Conservation (phyloP, 169 alveolate genomes). For the Plasmodium vivax region DNA sequence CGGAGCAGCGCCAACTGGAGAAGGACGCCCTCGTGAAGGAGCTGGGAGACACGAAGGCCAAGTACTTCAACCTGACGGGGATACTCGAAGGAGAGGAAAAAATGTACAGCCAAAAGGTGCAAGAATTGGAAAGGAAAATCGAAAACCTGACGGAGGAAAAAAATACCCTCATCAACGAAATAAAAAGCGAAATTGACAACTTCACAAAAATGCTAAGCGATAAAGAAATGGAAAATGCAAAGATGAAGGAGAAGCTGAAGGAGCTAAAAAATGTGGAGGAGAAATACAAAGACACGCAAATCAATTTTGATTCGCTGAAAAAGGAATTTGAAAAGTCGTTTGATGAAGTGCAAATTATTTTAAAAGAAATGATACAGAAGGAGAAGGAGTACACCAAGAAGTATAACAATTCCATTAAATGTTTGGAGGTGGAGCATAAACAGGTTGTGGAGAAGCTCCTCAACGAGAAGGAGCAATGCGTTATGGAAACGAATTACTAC, state of each 20-base stretch:
- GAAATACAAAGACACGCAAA: conserved; percentile 59
- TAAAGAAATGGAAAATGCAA: conserved; percentile 36
- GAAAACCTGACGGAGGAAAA: conserved; percentile 42
- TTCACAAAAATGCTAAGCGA: conserved; percentile 35
- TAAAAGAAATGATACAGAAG: conserved; percentile 70
- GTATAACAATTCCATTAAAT: conserved; percentile 29
- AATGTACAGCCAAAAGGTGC: conserved; percentile 39
- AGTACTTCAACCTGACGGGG: conserved; percentile 60
- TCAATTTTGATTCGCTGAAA: conserved; percentile 39
- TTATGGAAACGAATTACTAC: conserved; percentile 6
- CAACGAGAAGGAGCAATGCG: conserved; percentile 2
- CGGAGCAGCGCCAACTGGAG: conserved; percentile 12
- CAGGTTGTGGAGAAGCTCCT: conserved; percentile 7
- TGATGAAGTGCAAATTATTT: conserved; percentile 57
- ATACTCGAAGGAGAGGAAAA: conserved; percentile 72
- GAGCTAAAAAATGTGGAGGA: conserved; percentile 68
- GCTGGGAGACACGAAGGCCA: conserved; percentile 65
- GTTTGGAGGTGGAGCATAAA: conserved; percentile 47
- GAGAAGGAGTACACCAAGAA: conserved; percentile 57
- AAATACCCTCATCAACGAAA: conserved; percentile 22
- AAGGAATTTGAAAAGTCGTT: conserved; percentile 63
- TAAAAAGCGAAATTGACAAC: conserved; percentile 39
- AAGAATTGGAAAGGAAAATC: conserved; percentile 36
- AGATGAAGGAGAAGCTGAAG: conserved; percentile 37
- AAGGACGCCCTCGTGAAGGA: conserved; percentile 34